Evolutionary conservation across 768 basidiomycete genomes (phyloP), one percentile per base, ranked within the genome.

Genomic region (Boletus fagicola): DNA sequence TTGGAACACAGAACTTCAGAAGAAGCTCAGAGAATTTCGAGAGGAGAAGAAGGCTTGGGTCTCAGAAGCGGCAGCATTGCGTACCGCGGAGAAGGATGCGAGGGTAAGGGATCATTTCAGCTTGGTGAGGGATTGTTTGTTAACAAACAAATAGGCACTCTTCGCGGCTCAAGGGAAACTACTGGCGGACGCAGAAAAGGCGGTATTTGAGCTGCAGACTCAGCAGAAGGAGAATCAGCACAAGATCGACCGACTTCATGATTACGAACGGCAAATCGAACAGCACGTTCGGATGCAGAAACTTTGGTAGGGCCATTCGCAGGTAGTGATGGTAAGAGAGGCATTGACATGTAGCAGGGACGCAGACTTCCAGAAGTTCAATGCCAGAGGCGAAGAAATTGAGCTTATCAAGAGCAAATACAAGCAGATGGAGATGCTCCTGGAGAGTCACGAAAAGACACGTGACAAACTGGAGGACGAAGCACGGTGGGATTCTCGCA

Each of bases 241-340:
- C 65, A 94, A 94, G 67, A 82, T 96, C 13, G 84, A 87, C 58
- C 82, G 89, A 18, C 76, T 96, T 43, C 76, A 79, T 49, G 92
- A 96, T 69, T 96, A 94, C 62, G 94, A 97, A 68, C 77, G 75
- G n/a, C 87, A 90, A 63, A 92, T 96, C 45, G 87, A 91, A 51
- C 90, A 94, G 65, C 81, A 92, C 58, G 76, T 87, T 43, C 83
- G 85, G 54, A 81, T 88, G 65, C 89, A 92, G 66, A 79, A 81
- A 50, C 72, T 93, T 62, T 96, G 93, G 94, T 91, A 69, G 31
- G 83, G 72, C 12, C 1, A 30, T 20, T 45, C n/a, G 10, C 24
- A 24, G 4, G n/a, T 35, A 6, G n/a, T 40, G 24, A 40, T 24
- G 1, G 31, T 49, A 55, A 40, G 38, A 44, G 15, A 39, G 16